phyloP scores from a whole-genome alignment of 1,139 yeast genomes.

The Candida tetrigidarum region DNA sequence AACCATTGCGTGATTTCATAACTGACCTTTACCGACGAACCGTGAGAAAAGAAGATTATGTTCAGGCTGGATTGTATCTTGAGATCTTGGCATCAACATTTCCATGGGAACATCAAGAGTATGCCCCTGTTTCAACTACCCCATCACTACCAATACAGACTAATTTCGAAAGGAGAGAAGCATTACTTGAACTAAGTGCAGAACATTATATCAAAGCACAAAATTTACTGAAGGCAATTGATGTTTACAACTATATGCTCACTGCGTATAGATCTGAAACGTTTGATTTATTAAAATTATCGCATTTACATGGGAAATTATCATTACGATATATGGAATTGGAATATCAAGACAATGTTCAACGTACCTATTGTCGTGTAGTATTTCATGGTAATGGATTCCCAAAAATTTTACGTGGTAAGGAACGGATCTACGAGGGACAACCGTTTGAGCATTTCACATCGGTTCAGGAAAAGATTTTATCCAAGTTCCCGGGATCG shows the following conservation, averaged over 20 bases:
- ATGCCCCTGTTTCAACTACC: slow-evolving; percentile 58
- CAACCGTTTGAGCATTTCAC: slow-evolving; percentile 87
- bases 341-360: slow-evolving; percentile 73
- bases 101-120: slow-evolving; percentile 69
- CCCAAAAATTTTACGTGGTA: slow-evolving; percentile 76
- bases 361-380: slow-evolving; percentile 81
- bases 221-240: slow-evolving; percentile 76
- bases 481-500: slow-evolving; percentile 83
- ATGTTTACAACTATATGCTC: slow-evolving; percentile 77
- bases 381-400: slow-evolving; percentile 85
- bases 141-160: slow-evolving; percentile 82
- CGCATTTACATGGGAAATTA: slow-evolving; percentile 71
- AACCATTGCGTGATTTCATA: slow-evolving; percentile 76
- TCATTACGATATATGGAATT: slow-evolving; percentile 69
- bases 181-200: slow-evolving; percentile 72
- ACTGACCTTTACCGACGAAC: slow-evolving; percentile 74
- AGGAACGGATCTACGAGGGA: slow-evolving; percentile 84
- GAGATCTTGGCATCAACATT: slow-evolving; percentile 82
- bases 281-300: slow-evolving; percentile 77
- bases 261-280: slow-evolving; percentile 75
- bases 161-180: slow-evolving; percentile 81
- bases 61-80: slow-evolving; percentile 84
- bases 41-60: slow-evolving; percentile 60
- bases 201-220: slow-evolving; percentile 72
- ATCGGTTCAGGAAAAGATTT: slow-evolving; percentile 77